phyloP scores from a whole-genome alignment of 192 early-diverging fungal species.

The Coemansia sp. region DNA sequence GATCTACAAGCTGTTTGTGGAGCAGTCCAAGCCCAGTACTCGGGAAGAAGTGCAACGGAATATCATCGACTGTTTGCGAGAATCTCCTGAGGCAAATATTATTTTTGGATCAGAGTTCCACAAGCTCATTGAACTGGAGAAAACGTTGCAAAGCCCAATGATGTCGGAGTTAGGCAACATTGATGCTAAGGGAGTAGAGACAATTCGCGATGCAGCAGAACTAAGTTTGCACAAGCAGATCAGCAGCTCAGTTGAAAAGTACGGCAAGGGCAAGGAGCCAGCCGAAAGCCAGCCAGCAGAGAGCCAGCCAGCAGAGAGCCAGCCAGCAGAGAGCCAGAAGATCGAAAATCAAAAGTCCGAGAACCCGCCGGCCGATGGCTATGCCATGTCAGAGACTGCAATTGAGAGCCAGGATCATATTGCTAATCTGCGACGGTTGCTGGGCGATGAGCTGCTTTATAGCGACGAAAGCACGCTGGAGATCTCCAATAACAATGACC shows the following conservation, averaged over 20 bases:
- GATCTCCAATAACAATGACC: slow-evolving; percentile 31
- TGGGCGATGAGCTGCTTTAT: slow-evolving; percentile 9
- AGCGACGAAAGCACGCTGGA: slow-evolving; percentile 8
- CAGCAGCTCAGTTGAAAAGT: slow-evolving; percentile 12
- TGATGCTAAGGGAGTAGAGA: not conserved
- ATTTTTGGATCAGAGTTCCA: slow-evolving; percentile 15
- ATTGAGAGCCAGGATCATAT: not conserved
- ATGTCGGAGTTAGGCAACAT: slow-evolving; percentile 8
- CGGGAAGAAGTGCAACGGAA: slow-evolving; percentile 11
- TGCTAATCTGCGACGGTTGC: not conserved
- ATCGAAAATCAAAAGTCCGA: slow-evolving; percentile 17
- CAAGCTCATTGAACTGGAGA: slow-evolving; percentile 15
- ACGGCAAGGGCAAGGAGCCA: slow-evolving; percentile 7
- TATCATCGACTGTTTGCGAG: slow-evolving; percentile 18
- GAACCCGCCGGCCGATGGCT: slow-evolving; percentile 2
- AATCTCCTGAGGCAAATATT: slow-evolving; percentile 11
- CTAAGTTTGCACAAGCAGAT: slow-evolving; percentile 12
- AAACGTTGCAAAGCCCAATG: slow-evolving; percentile 7
- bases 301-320: too few species aligned
- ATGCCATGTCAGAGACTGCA: too few species aligned
- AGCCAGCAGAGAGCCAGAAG: too few species aligned
- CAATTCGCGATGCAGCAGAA: slow-evolving; percentile 3
- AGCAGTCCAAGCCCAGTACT: not conserved
- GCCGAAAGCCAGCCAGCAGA: slow-evolving; percentile 8
- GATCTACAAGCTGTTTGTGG: slow-evolving; percentile 5